These are phyloP conservation scores for Verticillium klebahnii DNA, from an alignment of 2,329 filamentous ascomycete species.

Conservation along the genomic window DNA sequence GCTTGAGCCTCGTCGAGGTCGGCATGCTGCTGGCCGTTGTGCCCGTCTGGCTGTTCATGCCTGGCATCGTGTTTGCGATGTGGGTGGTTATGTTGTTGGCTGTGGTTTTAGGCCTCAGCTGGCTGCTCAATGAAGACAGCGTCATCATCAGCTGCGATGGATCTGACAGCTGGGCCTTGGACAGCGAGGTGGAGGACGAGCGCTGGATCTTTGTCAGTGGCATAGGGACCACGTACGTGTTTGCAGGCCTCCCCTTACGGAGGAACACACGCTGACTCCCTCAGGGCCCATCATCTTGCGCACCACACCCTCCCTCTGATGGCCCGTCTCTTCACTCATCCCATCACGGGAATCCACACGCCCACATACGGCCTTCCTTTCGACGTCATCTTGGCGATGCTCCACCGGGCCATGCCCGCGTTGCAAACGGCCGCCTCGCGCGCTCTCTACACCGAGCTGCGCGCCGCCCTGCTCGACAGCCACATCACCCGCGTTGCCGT, in stretches of 20 bases:
- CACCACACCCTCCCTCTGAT: constrained; percentile 26
- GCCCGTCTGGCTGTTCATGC: constrained; percentile 22
- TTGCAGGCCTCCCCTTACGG: neutral
- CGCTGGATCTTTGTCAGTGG: constrained; percentile 30
- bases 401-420: constrained; percentile 25
- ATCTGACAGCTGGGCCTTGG: constrained; percentile 21
- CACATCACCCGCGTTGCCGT: constrained; percentile 28
- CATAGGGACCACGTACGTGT: constrained; percentile 24
- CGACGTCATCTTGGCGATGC: constrained; percentile 37
- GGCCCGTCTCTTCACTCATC: constrained; percentile 28
- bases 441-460: constrained; percentile 29
- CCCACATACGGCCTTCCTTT: constrained; percentile 47
- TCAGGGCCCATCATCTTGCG: constrained; percentile 23
- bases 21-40: constrained; percentile 18
- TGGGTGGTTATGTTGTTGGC: constrained; percentile 19
- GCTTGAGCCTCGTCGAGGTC: constrained; percentile 19
- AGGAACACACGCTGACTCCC: neutral
- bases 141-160: constrained; percentile 13
- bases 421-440: constrained; percentile 20
- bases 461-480: constrained; percentile 27
- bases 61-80: constrained; percentile 20
- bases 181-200: constrained; percentile 21
- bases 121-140: constrained; percentile 22
- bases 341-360: constrained; percentile 45
- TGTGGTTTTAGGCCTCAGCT: constrained; percentile 18